Base-by-base conservation (phyloP, 352 stramenopile species). In the Pythium myriotylum region DNA sequence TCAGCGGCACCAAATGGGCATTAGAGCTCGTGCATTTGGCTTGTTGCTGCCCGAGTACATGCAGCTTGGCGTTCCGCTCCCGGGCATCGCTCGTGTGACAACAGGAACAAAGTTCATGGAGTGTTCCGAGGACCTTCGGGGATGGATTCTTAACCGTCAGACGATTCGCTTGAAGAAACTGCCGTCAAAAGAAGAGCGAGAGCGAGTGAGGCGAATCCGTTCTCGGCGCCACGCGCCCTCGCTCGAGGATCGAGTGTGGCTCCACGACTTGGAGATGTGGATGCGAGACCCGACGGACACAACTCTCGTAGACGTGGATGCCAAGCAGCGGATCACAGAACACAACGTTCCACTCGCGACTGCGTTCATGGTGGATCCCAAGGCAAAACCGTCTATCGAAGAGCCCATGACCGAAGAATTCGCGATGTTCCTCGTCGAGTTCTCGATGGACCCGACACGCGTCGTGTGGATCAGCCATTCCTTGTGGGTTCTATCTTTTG, bases 381-480 rank as follows among this genome's bases (percentile, higher is more conserved):
- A 35, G 29, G 29, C 29, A 10, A 35, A 35, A 10, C 29, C 29
- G 5, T 5, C 29, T 5, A 5, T 35, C 29, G 29, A 35, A 35
- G 29, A 35, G 12, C 23, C 48, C 1, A 45, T 66, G 23, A 54
- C 60, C 1, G 69, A 80, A 46, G 77, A 86, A 41, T 59, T 70
- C 24, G 67, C 70, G 27, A 72, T 86, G 67, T 89, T 86, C 37
- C 68, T 91, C 1, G 79, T 89, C 20, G 81, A 91, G 50, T 88
- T 84, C 46, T 91, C 79, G 22, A 74, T 88, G 59, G 77, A 91
- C 26, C 77, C 76, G 16, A 75, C 60, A 50, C 75, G 77, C 22
- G 65, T 79, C 19, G 77, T 88, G 43, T 91, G 81, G 81, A 77
- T 91, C 52, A 86, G 76, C 47, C 81, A 88, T 32, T 84, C 73